Base-by-base conservation (phyloP, 2,329 filamentous ascomycete genomes). In the Cucurbitaria berberidis region DNA sequence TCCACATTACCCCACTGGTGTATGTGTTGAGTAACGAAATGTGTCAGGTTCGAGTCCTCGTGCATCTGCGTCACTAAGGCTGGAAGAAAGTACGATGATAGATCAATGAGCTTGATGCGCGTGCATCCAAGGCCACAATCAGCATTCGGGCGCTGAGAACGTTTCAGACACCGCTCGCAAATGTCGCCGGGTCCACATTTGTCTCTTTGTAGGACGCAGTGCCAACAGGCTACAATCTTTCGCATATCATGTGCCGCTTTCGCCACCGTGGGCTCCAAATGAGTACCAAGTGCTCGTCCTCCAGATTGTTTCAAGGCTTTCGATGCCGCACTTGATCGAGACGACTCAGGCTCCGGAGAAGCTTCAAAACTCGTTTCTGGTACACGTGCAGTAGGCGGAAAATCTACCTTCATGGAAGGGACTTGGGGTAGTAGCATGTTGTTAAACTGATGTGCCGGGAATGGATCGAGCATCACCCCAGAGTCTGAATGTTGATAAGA, bases 151-250 rank as follows among this genome's bases (percentile, higher is more conserved):
- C 73, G 66, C 59, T 74, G 63, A 48, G 74, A 60, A 16, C 75
- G 74, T 57, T 77, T 77, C 44, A 69, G 39, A 55, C 74, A 77
- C 45, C 75, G 70, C 46, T 74, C 68, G 52, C 75, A 77, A n/a
- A 61, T 67, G 5, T 72, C 68, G 35, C 76, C 75, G 19, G 72
- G 70, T 5, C 73, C 70, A 57, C 77, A 79, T 68, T 76, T 76
- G 60, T 80, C 79, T 63, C 79, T 71, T 55, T 81, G 79, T 43
- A 81, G 67, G 4, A 74, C 75, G 53, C 79, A 81, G 24, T 77
- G 73, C 79, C 79, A 81, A 51, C 79, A 81, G 9, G 78, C 77
- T 19, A 75, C 75, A 7, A 75, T 72, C 47, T 78, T 77, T 13
- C 79, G 76, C 78, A 80, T 79, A 35, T 74, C 70, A 43, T 76